Evolutionary conservation across 2,329 filamentous ascomycete genomes (phyloP), one percentile per base, ranked within the genome.

Genomic region (Rhytidhysteron rufulum): DNA sequence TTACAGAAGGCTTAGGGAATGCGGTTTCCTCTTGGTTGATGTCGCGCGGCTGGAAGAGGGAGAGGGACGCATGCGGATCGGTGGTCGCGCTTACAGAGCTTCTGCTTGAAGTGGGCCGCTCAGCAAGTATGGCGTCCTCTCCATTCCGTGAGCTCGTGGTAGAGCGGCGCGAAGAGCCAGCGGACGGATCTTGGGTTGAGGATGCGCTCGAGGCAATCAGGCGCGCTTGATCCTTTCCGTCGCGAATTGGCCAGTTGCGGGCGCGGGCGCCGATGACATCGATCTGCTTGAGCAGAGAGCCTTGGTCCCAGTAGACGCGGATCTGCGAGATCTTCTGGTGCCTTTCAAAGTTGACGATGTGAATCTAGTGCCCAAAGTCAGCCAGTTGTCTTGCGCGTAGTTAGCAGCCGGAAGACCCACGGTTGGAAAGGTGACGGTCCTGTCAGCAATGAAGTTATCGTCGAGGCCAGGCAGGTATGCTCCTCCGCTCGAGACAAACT

Each of bases 271-370:
- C 91, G 66, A 98, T 97, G 41, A 96, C 83, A 47, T 96, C 90
- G 49, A 96, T 78, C 66, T 95, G 85, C 71, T 93, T 97, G 51
- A 98, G 79, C 30, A 98, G 79, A 39, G 88, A 85, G 45, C 83
- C 90, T 67, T 98, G 93, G 64, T 98, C 93, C 93, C 93, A 98
- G 64, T 85, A 88, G 53, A 91, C 80, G 53, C 91, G 86, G 49
- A 97, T 86, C 65, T 93, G 88, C 44, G 78, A 66, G 61, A 98
- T 96, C 70, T 88, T 89, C 63, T 82, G 79, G 34, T 84, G 68
- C 50, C 67, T 62, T 65, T 94, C 79, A 67, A 96, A 95, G 42
- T 81, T 79, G 51, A 98, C 90, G 49, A 97, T 83, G 71, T 98
- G 93, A 20, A 67, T 49, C 63, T 66, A 48, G 11, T 17, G 13